Evolutionary conservation across 1,139 yeast species (phyloP).

Genomic region (Pichia sorboxylosa): DNA sequence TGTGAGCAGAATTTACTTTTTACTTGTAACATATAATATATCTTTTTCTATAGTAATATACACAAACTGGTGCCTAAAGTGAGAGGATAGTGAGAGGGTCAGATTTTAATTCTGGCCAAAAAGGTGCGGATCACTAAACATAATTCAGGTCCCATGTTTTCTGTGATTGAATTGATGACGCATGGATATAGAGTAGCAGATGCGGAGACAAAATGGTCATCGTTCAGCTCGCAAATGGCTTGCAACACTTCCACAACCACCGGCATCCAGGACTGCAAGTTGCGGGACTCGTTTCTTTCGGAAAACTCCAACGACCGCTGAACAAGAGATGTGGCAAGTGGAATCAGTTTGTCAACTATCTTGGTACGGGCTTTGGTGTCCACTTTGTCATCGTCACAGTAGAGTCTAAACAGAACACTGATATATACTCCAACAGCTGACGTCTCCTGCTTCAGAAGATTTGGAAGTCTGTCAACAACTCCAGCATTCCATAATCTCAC

Average conservation of each 20-base stretch:
- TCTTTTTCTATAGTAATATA: no score
- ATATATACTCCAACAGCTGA: constrained; percentile 82
- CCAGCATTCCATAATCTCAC: constrained; percentile 86
- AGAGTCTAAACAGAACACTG: constrained; percentile 67
- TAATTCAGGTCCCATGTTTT: constrained; percentile 59
- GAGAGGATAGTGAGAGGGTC: no score
- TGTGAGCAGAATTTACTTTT: no score
- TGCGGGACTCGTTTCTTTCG: constrained; percentile 66
- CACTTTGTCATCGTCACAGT: constrained; percentile 47
- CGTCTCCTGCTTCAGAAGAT: constrained; percentile 82
- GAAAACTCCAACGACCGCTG: constrained; percentile 63
- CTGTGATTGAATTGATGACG: constrained; percentile 54
- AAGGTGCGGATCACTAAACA: constrained; percentile 57
- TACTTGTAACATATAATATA: no score
- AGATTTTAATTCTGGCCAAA: constrained; percentile 52
- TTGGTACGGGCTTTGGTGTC: constrained; percentile 25
- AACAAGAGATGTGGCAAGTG: constrained; percentile 61
- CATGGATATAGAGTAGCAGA: constrained; percentile 59
- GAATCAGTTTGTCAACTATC: constrained; percentile 47
- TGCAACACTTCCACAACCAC: constrained; percentile 79
- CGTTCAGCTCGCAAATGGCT: constrained; percentile 70
- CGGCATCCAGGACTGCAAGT: constrained; percentile 80
- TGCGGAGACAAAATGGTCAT: constrained; percentile 54
- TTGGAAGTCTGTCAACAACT: constrained; percentile 84
- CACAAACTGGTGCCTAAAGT: no score